Percentiles rank a stretch among this genome's conserved stretches.
Evolutionary conservation across 2,329 filamentous ascomycete genomes (phyloP).

Genomic region (Fusarium penzigii): DNA sequence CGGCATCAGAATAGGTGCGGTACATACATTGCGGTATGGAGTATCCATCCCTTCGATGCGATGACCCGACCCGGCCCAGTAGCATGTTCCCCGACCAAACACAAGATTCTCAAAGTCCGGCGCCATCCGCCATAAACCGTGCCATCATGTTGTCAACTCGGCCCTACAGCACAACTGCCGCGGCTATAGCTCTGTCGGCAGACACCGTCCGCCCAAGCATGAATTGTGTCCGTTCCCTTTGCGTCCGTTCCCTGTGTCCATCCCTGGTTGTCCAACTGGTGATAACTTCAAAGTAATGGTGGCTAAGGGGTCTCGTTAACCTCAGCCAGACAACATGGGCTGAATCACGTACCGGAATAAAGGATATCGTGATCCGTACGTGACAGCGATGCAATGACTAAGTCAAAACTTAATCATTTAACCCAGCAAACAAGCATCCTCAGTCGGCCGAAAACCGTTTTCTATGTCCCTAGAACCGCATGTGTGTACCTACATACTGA

Average conservation of each 20-base stretch:
- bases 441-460: neutral
- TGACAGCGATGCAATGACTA: neutral
- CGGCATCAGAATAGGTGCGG: neutral
- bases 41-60: neutral
- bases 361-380: neutral
- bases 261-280: too few species aligned
- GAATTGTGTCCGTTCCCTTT: too few species aligned
- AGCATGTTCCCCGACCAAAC: neutral
- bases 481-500: neutral
- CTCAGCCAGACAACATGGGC: too few species aligned
- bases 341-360: neutral
- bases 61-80: neutral
- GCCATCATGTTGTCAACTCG: conserved; percentile 8
- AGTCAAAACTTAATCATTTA: neutral
- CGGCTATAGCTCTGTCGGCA: conserved; percentile 1
- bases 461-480: neutral
- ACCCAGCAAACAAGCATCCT: neutral
- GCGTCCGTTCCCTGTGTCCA: too few species aligned
- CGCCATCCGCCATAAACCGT: conserved; percentile 10
- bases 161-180: conserved; percentile 1
- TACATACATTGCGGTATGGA: neutral
- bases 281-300: too few species aligned
- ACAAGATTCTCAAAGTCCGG: conserved; percentile 14
- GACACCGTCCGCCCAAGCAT: neutral
- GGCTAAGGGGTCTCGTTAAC: too few species aligned